Evolutionary conservation across 2,329 filamentous ascomycete species (phyloP).

Genomic region (Colletotrichum graminicola): DNA sequence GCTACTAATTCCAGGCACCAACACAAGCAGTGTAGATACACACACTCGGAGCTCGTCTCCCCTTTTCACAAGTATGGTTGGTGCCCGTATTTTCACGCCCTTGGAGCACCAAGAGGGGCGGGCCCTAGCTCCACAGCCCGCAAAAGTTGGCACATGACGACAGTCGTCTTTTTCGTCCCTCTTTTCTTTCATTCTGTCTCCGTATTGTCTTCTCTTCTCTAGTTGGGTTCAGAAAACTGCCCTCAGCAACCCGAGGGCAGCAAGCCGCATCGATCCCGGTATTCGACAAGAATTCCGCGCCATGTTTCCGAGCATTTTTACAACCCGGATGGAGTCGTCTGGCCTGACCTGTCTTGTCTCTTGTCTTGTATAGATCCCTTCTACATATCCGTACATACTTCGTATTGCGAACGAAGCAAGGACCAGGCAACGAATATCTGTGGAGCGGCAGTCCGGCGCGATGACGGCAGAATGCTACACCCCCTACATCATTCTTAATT

Average conservation of each 20-base stretch:
- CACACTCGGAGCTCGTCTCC: constrained; percentile 11
- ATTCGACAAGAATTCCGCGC: too few species aligned
- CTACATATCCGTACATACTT: not conserved
- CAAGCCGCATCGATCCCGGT: not conserved
- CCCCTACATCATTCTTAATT: not conserved
- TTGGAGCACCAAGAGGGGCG: constrained; percentile 1
- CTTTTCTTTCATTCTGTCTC: not conserved
- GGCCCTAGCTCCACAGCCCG: not conserved
- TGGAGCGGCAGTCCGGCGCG: constrained; percentile 35
- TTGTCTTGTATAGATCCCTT: not conserved
- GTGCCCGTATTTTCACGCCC: not conserved
- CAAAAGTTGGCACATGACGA: constrained; percentile 8
- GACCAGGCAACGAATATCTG: constrained; percentile 7
- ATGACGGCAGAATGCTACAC: constrained; percentile 11
- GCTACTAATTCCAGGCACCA: not conserved
- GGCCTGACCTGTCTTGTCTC: not conserved
- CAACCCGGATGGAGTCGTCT: not conserved
- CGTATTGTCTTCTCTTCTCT: not conserved
- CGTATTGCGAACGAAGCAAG: not conserved
- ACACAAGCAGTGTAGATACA: not conserved
- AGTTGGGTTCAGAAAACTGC: not conserved
- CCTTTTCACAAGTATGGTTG: not conserved
- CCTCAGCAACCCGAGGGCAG: not conserved
- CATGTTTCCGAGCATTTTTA: not conserved
- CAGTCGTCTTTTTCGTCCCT: not conserved